Conservation (phyloP, 1,284 basidiomycete species). For the Phylloboletellus chloephorus region DNA sequence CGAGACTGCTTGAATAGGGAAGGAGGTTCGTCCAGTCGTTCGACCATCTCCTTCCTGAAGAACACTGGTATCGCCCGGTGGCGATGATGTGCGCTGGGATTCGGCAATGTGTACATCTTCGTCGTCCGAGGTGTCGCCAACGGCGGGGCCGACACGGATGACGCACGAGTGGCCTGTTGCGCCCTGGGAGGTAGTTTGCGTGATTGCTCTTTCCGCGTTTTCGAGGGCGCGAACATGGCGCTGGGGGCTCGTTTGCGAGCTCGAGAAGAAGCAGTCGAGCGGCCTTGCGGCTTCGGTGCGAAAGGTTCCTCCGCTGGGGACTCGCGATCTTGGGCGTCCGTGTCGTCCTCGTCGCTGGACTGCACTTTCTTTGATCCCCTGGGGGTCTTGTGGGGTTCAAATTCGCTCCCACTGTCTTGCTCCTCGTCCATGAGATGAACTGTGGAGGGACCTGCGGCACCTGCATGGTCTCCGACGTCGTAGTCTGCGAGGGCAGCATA, state of each 20-base stretch:
- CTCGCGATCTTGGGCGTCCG: conserved; percentile 17
- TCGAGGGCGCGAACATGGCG: conserved; percentile 3
- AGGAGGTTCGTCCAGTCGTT: conserved; percentile 49
- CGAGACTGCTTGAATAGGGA: conserved; percentile 28
- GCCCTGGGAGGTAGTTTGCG: conserved; percentile 23
- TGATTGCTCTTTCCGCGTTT: conserved; percentile 17
- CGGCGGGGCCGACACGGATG: conserved; percentile 19
- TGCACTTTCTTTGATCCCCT: conserved; percentile 5
- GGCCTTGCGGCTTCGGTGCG: conserved; percentile 9
- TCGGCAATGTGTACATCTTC: conserved; percentile 51
- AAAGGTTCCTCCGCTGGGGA: conserved; percentile 6
- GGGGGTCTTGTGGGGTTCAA: conserved; percentile 31
- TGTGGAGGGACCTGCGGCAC: conserved; percentile 26
- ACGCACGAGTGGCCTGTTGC: conserved; percentile 17
- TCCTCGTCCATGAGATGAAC: conserved; percentile 21
- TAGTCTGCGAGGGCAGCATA: conserved; percentile 28
- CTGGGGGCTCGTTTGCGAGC: background rate
- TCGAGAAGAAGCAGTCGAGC: conserved; percentile 4
- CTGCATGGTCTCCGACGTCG: conserved; percentile 15
- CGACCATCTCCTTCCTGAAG: conserved; percentile 44
- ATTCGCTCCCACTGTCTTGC: conserved; percentile 38
- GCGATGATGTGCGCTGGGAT: conserved; percentile 58
- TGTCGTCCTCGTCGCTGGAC: conserved; percentile 19
- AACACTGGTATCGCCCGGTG: conserved; percentile 61
- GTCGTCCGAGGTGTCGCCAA: conserved; percentile 34